phyloP scores from a whole-genome alignment of 139 green algal species.

The Volvox reticuliferus region DNA sequence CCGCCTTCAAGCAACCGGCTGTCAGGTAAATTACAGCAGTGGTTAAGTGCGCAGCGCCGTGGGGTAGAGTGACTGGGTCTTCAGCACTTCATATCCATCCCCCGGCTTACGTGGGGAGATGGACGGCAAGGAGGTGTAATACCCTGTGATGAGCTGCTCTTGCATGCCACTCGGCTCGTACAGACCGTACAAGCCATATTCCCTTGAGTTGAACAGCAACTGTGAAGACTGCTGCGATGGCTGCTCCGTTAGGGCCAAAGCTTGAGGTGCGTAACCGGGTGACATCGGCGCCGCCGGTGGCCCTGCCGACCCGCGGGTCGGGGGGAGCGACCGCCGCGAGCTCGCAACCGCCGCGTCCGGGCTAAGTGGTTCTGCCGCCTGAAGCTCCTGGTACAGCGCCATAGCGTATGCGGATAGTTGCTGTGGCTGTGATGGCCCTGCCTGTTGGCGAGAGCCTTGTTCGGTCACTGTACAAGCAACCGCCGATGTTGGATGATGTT shows the following conservation, averaged over 20 bases:
- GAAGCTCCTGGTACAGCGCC: not conserved
- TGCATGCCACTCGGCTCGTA: not conserved
- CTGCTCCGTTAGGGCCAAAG: not conserved
- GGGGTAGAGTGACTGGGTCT: not conserved
- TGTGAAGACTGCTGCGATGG: not conserved
- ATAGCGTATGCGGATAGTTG: not conserved
- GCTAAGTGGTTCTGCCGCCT: too few relatives aligned
- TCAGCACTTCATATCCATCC: not conserved
- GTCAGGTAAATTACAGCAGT: not conserved
- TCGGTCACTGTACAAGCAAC: not conserved
- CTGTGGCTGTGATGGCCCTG: not conserved
- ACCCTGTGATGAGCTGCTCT: conserved; percentile 7
- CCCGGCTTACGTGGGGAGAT: not conserved
- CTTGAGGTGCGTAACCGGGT: not conserved
- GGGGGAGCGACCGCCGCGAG: not conserved
- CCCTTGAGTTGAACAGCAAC: not conserved
- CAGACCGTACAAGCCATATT: not conserved
- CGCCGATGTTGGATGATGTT: not conserved
- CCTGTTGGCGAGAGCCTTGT: not conserved
- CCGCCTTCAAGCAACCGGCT: not conserved
- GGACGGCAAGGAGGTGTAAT: not conserved
- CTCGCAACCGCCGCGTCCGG: not conserved
- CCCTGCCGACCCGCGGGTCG: not conserved
- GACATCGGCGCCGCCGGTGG: not conserved
- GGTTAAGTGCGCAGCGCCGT: too few relatives aligned